phyloP scores from a whole-genome alignment of 345 rosid species.

The Camelina neglecta region DNA sequence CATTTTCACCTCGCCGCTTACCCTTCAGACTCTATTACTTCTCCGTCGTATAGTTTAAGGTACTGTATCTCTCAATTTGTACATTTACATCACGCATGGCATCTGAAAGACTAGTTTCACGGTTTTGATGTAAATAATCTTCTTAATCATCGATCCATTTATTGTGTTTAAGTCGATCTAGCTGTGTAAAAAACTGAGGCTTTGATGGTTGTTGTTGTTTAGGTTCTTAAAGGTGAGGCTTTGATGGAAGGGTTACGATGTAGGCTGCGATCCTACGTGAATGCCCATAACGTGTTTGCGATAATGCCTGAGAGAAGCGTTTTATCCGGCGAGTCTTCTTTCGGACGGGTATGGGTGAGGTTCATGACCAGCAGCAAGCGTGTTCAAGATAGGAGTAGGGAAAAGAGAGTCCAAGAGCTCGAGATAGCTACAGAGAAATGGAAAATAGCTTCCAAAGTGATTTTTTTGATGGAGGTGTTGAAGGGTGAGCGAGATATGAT shows the following conservation, averaged over 20 bases:
- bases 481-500: slow-evolving; percentile 79
- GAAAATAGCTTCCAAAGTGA: slow-evolving; percentile 65
- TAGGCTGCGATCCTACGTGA: not conserved
- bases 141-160: not conserved
- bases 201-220: slow-evolving; percentile 14
- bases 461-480: slow-evolving; percentile 66
- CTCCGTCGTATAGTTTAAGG: slow-evolving; percentile 7
- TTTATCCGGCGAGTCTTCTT: slow-evolving; percentile 21
- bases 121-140: slow-evolving; percentile 1
- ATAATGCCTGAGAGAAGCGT: slow-evolving; percentile 49
- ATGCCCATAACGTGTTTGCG: slow-evolving; percentile 48
- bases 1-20: not conserved
- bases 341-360: slow-evolving; percentile 51
- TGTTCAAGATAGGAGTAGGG: slow-evolving; percentile 76
- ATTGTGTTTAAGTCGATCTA: not conserved
- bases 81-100: not conserved
- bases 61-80: not conserved
- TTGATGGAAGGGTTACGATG: slow-evolving; percentile 11
- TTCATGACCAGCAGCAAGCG: slow-evolving; percentile 78
- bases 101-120: not conserved
- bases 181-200: not conserved
- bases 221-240: not conserved
- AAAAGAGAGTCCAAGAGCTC: slow-evolving; percentile 70
- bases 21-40: not conserved
- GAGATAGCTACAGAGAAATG: slow-evolving; percentile 78